A percentile compares a stretch with the other conserved stretches of the same genome.
These are phyloP conservation scores for Didymella glomerata DNA, from an alignment of 2,329 filamentous ascomycete species.

Conservation along the genomic window DNA sequence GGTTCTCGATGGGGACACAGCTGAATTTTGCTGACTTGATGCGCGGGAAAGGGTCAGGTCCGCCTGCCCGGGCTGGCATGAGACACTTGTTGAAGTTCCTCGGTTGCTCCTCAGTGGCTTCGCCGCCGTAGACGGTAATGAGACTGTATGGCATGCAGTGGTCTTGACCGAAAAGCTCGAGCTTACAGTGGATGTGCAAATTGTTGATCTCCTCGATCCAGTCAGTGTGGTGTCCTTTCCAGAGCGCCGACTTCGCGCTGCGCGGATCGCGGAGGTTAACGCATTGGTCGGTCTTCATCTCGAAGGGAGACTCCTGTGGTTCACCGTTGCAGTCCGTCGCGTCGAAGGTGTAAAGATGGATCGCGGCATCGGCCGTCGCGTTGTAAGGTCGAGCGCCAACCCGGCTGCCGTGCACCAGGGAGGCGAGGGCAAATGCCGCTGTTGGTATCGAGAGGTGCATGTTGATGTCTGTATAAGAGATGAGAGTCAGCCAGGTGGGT, in stretches of 20 bases:
- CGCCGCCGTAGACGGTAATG: neutral
- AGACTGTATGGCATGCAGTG: conserved; percentile 14
- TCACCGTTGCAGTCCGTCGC: conserved; percentile 28
- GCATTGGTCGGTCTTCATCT: conserved; percentile 34
- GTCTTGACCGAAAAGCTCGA: conserved; percentile 23
- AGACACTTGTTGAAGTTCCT: conserved; percentile 18
- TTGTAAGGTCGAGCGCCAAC: conserved; percentile 21
- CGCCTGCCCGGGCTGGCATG: neutral
- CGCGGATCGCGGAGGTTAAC: conserved; percentile 11
- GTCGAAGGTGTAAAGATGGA: conserved; percentile 27
- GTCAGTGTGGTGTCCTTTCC: conserved; percentile 16
- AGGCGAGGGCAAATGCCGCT: conserved; percentile 27
- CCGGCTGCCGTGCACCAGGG: conserved; percentile 24
- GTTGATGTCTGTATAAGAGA: conserved; percentile 17
- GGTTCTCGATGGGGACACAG: conserved; percentile 15
- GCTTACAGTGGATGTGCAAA: conserved; percentile 20
- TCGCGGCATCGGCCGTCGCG: conserved; percentile 4
- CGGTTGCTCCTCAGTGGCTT: conserved; percentile 4
- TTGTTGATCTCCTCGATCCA: conserved; percentile 32
- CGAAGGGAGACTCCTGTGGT: conserved; percentile 25
- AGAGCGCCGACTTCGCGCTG: conserved; percentile 29
- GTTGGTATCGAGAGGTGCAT: conserved; percentile 22
- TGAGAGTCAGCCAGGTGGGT: neutral
- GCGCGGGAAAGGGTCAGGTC: no score
- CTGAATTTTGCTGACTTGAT: conserved; percentile 28